These are phyloP conservation scores for Parachlorella kessleri DNA, from an alignment of 139 green algal species.

Conservation along the genomic window DNA sequence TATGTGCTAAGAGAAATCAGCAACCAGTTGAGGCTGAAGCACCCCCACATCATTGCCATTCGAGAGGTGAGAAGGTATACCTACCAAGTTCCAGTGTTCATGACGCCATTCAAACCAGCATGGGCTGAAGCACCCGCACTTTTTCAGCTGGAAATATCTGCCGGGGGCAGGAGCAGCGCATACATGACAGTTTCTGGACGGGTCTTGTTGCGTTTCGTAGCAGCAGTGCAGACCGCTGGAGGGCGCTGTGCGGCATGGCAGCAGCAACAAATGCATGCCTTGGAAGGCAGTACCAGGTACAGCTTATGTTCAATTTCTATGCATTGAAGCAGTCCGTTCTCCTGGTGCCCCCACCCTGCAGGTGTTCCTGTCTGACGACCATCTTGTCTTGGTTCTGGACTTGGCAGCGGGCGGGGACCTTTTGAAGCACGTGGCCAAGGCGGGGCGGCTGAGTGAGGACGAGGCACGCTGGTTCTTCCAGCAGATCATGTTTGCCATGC, in stretches of 20 bases:
- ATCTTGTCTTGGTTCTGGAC: constrained; percentile 84
- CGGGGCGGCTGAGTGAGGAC: constrained; percentile 84
- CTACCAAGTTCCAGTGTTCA: not conserved
- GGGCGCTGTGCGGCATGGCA: no score
- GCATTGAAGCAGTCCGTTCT: no score
- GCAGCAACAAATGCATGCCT: no score
- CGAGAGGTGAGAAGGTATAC: constrained; percentile 13
- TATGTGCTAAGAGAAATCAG: constrained; percentile 27
- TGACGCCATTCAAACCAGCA: not conserved
- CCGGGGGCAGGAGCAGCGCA: no score
- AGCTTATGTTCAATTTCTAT: no score
- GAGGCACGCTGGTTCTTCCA: constrained; percentile 98
- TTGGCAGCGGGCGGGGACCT: constrained; percentile 73
- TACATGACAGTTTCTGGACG: no score
- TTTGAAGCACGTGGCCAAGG: constrained; percentile 73
- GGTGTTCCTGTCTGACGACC: constrained; percentile 53
- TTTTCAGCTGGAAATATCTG: no score
- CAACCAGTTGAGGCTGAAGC: constrained; percentile 22
- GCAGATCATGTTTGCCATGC: constrained; percentile 92
- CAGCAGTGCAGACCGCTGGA: no score
- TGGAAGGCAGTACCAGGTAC: no score
- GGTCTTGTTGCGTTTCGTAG: no score
- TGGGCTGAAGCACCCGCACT: no score
- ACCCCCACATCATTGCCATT: constrained; percentile 22
- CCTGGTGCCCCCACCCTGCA: no score